These are phyloP conservation scores for Tetrapisispora taiwanensis DNA, from an alignment of 805 yeast species.

Conservation along the genomic window DNA sequence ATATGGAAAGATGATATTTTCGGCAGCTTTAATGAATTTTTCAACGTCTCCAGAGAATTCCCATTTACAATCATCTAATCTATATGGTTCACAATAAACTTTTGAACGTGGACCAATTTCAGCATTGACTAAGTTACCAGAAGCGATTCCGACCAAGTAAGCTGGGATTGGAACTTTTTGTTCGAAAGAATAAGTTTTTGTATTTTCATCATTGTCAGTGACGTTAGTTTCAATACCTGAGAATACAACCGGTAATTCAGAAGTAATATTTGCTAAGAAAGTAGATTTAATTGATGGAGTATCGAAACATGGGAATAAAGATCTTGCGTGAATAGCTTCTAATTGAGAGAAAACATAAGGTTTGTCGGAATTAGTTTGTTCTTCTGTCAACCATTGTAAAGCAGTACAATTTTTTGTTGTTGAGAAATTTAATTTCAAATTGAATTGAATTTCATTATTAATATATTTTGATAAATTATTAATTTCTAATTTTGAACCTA, in stretches of 20 bases:
- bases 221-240: conserved; percentile 43
- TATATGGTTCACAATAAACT: conserved; percentile 68
- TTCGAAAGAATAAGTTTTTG: conserved; percentile 38
- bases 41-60: conserved; percentile 80
- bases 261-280: conserved; percentile 46
- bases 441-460: conserved; percentile 7
- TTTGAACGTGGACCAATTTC: conserved; percentile 79
- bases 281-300: conserved; percentile 77
- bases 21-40: conserved; percentile 68
- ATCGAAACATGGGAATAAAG: conserved; percentile 82
- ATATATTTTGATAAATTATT: background rate
- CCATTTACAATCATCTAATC: conserved; percentile 56
- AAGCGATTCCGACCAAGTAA: conserved; percentile 73
- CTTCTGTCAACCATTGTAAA: conserved; percentile 70
- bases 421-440: conserved; percentile 41
- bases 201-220: conserved; percentile 8
- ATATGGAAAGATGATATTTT: conserved; percentile 57
- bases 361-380: conserved; percentile 57
- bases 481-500: conserved; percentile 49
- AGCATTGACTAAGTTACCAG: conserved; percentile 63
- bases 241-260: conserved; percentile 61
- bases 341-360: conserved; percentile 72
- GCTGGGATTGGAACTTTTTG: conserved; percentile 83
- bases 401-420: conserved; percentile 78
- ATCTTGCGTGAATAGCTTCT: conserved; percentile 85